Evolutionary conservation across 768 basidiomycete genomes (phyloP).

Genomic region (Lentinula sp.): DNA sequence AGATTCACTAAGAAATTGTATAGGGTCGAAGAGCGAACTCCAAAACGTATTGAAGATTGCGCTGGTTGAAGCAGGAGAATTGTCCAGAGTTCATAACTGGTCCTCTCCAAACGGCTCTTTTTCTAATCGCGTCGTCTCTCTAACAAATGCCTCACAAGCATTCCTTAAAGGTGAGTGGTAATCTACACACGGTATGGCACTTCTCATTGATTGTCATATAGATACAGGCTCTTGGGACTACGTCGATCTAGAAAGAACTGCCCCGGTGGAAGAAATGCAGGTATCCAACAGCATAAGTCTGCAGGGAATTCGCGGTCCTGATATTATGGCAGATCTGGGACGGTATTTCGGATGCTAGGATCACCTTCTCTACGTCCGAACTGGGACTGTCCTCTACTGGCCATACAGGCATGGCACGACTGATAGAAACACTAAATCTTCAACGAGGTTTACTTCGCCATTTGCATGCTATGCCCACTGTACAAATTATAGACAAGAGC

Average conservation of each 20-base stretch:
- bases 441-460: constrained; percentile 76
- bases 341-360: constrained; percentile 75
- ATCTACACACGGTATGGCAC: neutral
- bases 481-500: constrained; percentile 65
- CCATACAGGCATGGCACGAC: constrained; percentile 58
- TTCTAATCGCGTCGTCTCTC: constrained; percentile 83
- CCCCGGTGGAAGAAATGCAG: constrained; percentile 81
- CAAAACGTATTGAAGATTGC: constrained; percentile 55
- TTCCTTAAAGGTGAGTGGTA: constrained; percentile 55
- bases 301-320: neutral
- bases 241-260: constrained; percentile 62
- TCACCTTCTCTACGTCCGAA: constrained; percentile 60
- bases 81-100: constrained; percentile 69
- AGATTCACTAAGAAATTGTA: neutral
- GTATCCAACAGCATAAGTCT: constrained; percentile 28
- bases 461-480: constrained; percentile 41
- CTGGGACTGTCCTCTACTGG: constrained; percentile 22
- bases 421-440: constrained; percentile 91
- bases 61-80: constrained; percentile 77
- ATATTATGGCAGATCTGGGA: constrained; percentile 73
- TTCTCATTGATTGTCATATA: constrained; percentile 19
- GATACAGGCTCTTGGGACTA: constrained; percentile 83
- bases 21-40: constrained; percentile 50
- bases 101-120: constrained; percentile 42
- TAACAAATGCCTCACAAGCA: constrained; percentile 65